Evolutionary conservation across 495 filamentous ascomycete genomes (phyloP).

Genomic region (Penicillium canescens): DNA sequence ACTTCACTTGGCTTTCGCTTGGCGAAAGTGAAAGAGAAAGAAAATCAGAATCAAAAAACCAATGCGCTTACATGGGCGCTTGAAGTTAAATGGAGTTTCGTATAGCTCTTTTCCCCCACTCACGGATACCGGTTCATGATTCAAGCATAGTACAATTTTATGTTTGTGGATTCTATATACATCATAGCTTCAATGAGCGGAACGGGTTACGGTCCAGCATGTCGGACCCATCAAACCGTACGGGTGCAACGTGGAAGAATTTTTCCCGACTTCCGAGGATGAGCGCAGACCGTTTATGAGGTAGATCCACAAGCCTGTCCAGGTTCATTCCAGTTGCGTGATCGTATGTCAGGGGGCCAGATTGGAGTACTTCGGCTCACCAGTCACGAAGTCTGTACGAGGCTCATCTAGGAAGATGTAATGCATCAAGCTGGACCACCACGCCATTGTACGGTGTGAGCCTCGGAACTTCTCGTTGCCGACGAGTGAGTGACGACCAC

Average conservation of each 20-base stretch:
- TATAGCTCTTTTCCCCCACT: too few relatives aligned
- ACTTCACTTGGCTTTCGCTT: too few relatives aligned
- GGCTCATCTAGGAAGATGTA: slow-evolving; percentile 66
- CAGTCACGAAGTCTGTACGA: slow-evolving; percentile 57
- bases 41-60: too few relatives aligned
- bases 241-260: slow-evolving; percentile 50
- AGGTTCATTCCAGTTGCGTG: slow-evolving; percentile 59
- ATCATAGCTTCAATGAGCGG: slow-evolving; percentile 50
- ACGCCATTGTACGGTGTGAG: slow-evolving; percentile 59
- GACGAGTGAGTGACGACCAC: slow-evolving; percentile 62
- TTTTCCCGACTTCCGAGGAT: slow-evolving; percentile 55
- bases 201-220: slow-evolving; percentile 48
- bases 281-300: slow-evolving; percentile 57
- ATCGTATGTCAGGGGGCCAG: slow-evolving; percentile 59
- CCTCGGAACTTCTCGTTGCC: slow-evolving; percentile 60
- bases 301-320: slow-evolving; percentile 59
- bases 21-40: too few relatives aligned
- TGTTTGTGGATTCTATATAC: not conserved
- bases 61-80: too few relatives aligned
- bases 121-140: too few relatives aligned
- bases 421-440: slow-evolving; percentile 65
- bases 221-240: slow-evolving; percentile 45
- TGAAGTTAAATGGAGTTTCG: too few relatives aligned
- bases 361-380: slow-evolving; percentile 60
- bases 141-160: too few relatives aligned